These are phyloP conservation scores for Backusella mclennaniae DNA, from an alignment of 192 early-diverging fungal genomes.

Conservation along the genomic window DNA sequence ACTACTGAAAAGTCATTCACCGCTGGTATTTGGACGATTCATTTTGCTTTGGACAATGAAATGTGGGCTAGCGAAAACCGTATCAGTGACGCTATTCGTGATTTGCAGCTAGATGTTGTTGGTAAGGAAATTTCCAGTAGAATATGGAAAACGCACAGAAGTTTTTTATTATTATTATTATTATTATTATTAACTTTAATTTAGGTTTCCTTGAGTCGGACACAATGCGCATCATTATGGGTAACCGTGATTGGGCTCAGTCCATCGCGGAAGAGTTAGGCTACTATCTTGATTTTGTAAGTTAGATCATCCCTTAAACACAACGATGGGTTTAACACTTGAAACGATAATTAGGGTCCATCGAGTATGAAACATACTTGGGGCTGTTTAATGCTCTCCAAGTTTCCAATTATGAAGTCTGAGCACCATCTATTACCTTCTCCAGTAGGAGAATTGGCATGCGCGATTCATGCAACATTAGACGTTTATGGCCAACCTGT, in stretches of 20 bases:
- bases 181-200: not conserved
- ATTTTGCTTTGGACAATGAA: conserved; percentile 84
- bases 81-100: conserved; percentile 71
- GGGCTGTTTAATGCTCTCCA: conserved; percentile 83
- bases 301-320: not conserved
- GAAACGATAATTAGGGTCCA: conserved; percentile 50
- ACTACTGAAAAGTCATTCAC: conserved; percentile 68
- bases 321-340: not conserved
- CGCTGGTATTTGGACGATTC: conserved; percentile 83
- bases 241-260: conserved; percentile 80
- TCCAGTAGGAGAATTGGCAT: conserved; percentile 80
- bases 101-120: conserved; percentile 79
- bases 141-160: not conserved
- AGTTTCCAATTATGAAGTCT: conserved; percentile 75
- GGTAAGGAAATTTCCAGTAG: conserved; percentile 13
- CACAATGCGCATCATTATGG: conserved; percentile 79
- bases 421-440: conserved; percentile 77
- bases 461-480: conserved; percentile 81
- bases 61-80: conserved; percentile 78
- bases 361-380: conserved; percentile 84
- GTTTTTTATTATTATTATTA: not conserved
- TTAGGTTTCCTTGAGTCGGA: conserved; percentile 70
- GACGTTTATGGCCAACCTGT: conserved; percentile 77
- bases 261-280: conserved; percentile 73
- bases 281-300: conserved; percentile 75